Conservation (phyloP, 129 eudicot genomes). For the Lonicera japonica region DNA sequence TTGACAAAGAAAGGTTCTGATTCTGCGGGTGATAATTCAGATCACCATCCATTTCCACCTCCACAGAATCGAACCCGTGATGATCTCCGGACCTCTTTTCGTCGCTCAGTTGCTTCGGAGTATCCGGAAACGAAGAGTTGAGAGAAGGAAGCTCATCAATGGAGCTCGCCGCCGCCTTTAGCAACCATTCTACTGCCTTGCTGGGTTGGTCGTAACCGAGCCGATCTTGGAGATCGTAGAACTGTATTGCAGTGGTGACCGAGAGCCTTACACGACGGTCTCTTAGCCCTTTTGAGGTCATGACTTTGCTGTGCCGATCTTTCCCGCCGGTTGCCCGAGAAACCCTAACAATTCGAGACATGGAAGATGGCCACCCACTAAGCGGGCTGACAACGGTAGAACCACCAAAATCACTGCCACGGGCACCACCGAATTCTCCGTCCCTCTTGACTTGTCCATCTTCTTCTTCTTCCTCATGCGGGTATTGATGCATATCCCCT, state of each 20-base stretch:
- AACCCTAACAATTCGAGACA: constrained; percentile 84
- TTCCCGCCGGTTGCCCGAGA: constrained; percentile 95
- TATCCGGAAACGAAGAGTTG: constrained; percentile 41
- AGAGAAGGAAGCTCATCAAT: constrained; percentile 70
- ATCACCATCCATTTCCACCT: constrained; percentile 40
- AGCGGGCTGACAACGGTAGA: constrained; percentile 38
- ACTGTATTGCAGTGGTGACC: constrained; percentile 79
- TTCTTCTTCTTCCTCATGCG: constrained; percentile 28
- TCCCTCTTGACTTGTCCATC: constrained; percentile 5
- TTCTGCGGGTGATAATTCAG: constrained; percentile 19
- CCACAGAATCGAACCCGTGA: constrained; percentile 30
- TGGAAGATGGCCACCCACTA: constrained; percentile 58
- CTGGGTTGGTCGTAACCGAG: constrained; percentile 89
- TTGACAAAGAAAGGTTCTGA: constrained; percentile 22
- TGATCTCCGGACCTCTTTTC: constrained; percentile 33
- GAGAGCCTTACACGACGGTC: constrained; percentile 76
- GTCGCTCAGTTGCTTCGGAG: constrained; percentile 41
- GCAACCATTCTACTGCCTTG: constrained; percentile 91
- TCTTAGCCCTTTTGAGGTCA: constrained; percentile 64
- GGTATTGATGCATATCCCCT: constrained; percentile 18
- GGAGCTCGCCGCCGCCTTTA: constrained; percentile 71
- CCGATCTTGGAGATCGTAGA: constrained; percentile 85
- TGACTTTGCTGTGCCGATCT: constrained; percentile 87
- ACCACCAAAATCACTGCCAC: not conserved
- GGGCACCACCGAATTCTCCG: constrained; percentile 11